Conservation (phyloP, 2,329 filamentous ascomycete species). For the Trichoderma aggressivum region DNA sequence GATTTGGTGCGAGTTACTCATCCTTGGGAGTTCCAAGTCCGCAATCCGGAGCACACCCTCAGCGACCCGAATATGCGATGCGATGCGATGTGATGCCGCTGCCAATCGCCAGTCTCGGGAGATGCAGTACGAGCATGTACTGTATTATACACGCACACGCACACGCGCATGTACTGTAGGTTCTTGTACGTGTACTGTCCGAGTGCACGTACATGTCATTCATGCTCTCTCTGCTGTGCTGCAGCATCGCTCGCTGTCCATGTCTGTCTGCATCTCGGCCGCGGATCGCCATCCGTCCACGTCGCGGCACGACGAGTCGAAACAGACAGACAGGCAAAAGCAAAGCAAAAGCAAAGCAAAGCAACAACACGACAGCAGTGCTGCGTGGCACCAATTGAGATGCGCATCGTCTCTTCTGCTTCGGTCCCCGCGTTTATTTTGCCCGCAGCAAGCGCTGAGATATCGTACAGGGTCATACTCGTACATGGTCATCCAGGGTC, state of each 20-base stretch:
- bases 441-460: background rate
- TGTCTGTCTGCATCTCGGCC: conserved; percentile 4
- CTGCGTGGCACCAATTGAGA: conserved; percentile 20
- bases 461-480: background rate
- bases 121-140: too few relatives aligned
- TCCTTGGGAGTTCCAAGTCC: background rate
- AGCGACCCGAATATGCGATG: background rate
- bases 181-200: background rate
- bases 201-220: too few relatives aligned
- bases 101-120: background rate
- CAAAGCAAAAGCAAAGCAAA: background rate
- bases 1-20: background rate
- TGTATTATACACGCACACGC: too few relatives aligned
- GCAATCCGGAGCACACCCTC: background rate
- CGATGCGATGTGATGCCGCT: background rate
- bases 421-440: background rate
- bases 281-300: conserved; percentile 17
- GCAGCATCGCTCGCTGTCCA: background rate
- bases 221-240: background rate
- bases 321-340: too few relatives aligned
- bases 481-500: background rate
- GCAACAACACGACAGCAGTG: background rate
- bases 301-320: background rate
- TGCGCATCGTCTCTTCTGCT: background rate
- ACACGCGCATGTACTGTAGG: background rate